phyloP scores from a whole-genome alignment of 1,284 basidiomycete genomes.

The Golubevia sp. region DNA sequence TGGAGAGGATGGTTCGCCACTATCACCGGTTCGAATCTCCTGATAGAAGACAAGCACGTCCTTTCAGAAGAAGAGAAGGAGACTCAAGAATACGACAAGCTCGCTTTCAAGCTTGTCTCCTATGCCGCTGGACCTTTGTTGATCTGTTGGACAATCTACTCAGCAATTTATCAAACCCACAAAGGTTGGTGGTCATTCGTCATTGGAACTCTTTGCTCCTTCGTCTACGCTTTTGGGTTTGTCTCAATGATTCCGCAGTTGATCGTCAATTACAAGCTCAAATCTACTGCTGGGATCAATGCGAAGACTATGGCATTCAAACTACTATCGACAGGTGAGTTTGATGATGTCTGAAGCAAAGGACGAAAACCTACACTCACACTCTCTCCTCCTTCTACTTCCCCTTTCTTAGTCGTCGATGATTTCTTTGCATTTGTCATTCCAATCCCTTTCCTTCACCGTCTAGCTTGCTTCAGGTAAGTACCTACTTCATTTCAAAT shows the following conservation, averaged over 20 bases:
- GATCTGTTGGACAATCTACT: slow-evolving; percentile 36
- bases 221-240: slow-evolving; percentile 53
- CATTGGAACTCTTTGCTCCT: slow-evolving; percentile 34
- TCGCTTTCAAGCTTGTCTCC: slow-evolving; percentile 42
- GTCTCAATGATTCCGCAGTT: slow-evolving; percentile 38
- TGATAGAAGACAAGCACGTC: slow-evolving; percentile 30
- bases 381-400: background rate
- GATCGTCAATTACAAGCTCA: slow-evolving; percentile 49
- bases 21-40: slow-evolving; percentile 19
- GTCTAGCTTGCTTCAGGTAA: slow-evolving; percentile 35
- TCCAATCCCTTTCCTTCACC: slow-evolving; percentile 42
- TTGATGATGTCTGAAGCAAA: too few relatives aligned
- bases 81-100: slow-evolving; percentile 38
- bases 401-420: slow-evolving; percentile 22
- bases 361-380: too few relatives aligned
- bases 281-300: slow-evolving; percentile 44
- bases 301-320: slow-evolving; percentile 47
- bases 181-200: slow-evolving; percentile 42
- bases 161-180: slow-evolving; percentile 42
- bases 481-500: too few relatives aligned
- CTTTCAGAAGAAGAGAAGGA: slow-evolving; percentile 30
- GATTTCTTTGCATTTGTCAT: slow-evolving; percentile 51
- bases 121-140: slow-evolving; percentile 29
- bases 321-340: slow-evolving; percentile 34
- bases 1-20: slow-evolving; percentile 6